Base-by-base conservation (phyloP, 2,329 filamentous ascomycete genomes). In the Diplodia sapinea region DNA sequence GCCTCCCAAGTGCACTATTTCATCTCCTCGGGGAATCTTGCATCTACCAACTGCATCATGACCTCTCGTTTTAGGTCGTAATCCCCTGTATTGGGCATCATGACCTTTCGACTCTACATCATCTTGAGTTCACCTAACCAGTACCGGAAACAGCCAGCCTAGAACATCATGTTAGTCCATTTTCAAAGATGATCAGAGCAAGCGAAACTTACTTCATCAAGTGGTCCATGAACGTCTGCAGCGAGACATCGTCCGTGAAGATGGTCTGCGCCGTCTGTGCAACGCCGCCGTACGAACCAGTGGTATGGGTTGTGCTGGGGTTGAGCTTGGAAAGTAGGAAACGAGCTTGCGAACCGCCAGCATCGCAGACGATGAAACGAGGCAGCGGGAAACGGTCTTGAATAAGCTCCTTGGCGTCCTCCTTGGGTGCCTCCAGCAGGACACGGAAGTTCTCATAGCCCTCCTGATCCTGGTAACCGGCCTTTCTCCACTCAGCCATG, bases 171-270 rank as follows among this genome's bases (percentile, higher is more conserved):
- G 36, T 50, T n/a, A 65, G 26, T 33, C 7, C n/a, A 20, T 11
- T 3, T 12, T 9, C 23, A 38, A 8, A 26, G 5, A 11, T 13
- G 4, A 15, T 2, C 7, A 38, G 17, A 43, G 36, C 29, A 11
- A 23, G 15, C 13, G 9, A 12, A 17, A 68, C 66, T 68, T 56
- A 68, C 92, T 99, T 99, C 95, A 99, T 99, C 78, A 99, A 84
- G 82, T 98, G 94, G 75, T 99, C 95, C 95, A 99, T 99, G 78
- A 99, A 99, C 1, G 94, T 98, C 81, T 98, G 94, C 77, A 99
- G 83, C 66, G 93, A 97, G 66, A 99, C 95, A 79, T 99, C 95
- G 76, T 99, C 95, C 0, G 95, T 99, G 82, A 99, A 99, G 74
- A 99, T 99, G 5, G 95, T 99, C 81, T 99, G 95, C 9, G 94